A percentile compares a stretch with the other conserved stretches of the same genome.
Conservation (phyloP, 129 eudicot genomes). For the Heracleum sosnowskyi region DNA sequence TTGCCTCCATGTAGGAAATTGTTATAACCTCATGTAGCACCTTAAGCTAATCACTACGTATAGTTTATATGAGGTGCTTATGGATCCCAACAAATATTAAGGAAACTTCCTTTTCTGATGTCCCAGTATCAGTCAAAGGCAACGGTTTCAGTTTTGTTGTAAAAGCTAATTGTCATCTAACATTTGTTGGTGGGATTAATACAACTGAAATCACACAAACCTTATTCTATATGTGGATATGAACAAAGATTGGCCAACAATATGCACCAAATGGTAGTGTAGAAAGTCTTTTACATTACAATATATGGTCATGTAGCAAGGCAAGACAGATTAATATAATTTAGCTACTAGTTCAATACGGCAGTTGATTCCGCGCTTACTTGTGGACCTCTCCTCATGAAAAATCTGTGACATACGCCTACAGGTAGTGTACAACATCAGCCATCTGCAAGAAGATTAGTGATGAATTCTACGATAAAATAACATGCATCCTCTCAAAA, state of each 20-base stretch:
- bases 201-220: constrained; percentile 1
- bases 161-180: not conserved
- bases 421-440: constrained; percentile 2
- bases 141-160: not conserved
- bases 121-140: not conserved
- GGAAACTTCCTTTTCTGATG: not conserved
- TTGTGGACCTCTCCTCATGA: not conserved
- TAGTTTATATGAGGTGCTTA: not conserved
- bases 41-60: too few species aligned
- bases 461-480: not conserved
- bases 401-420: not conserved
- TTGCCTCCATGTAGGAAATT: too few species aligned
- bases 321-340: not conserved
- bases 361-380: not conserved
- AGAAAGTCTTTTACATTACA: not conserved
- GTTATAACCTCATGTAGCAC: too few species aligned
- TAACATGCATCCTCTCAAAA: not conserved
- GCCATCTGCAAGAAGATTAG: not conserved
- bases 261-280: not conserved
- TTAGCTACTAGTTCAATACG: not conserved
- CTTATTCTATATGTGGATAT: constrained; percentile 1
- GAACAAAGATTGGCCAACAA: not conserved
- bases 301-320: not conserved
- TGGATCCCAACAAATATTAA: not conserved
- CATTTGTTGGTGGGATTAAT: not conserved